These are phyloP conservation scores for Pythium monospermum DNA, from an alignment of 352 stramenopile species.

Conservation along the genomic window DNA sequence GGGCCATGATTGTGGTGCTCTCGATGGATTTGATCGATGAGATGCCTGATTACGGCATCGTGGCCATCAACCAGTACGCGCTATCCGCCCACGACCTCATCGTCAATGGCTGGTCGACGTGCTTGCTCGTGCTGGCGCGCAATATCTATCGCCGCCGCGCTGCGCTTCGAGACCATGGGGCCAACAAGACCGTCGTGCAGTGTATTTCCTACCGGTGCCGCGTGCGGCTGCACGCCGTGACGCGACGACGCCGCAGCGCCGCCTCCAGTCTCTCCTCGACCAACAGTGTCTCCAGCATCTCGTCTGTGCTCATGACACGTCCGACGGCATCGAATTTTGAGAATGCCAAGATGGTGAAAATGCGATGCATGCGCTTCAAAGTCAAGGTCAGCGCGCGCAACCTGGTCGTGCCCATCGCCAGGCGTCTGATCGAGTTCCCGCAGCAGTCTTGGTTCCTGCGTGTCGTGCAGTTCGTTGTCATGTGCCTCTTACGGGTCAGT, in stretches of 20 bases:
- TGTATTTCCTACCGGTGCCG: conserved; percentile 30
- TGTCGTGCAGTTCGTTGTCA: neutral
- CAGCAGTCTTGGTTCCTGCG: neutral
- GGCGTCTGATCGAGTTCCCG: neutral
- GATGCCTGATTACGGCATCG: conserved; percentile 4
- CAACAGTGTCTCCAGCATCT: conserved; percentile 6
- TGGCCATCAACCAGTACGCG: conserved; percentile 7
- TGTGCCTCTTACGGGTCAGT: conserved; percentile 8
- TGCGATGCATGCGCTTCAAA: conserved; percentile 19
- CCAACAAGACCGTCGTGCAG: conserved; percentile 18
- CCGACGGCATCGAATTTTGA: conserved; percentile 14
- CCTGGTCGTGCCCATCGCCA: neutral
- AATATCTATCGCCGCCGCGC: conserved; percentile 25
- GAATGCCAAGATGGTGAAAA: conserved; percentile 22
- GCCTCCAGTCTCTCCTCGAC: conserved; percentile 7
- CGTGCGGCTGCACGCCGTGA: conserved; percentile 10
- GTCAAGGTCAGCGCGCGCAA: conserved; percentile 14
- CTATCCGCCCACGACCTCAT: conserved; percentile 10
- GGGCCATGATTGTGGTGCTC: conserved; percentile 1
- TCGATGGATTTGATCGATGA: neutral
- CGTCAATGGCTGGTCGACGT: conserved; percentile 24
- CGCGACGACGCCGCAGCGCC: neutral
- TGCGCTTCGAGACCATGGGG: conserved; percentile 10
- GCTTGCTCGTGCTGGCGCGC: conserved; percentile 24
- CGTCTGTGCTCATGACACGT: conserved; percentile 6